Evolutionary conservation across 768 basidiomycete genomes (phyloP).

Genomic region (Hemileccinum impolitum): DNA sequence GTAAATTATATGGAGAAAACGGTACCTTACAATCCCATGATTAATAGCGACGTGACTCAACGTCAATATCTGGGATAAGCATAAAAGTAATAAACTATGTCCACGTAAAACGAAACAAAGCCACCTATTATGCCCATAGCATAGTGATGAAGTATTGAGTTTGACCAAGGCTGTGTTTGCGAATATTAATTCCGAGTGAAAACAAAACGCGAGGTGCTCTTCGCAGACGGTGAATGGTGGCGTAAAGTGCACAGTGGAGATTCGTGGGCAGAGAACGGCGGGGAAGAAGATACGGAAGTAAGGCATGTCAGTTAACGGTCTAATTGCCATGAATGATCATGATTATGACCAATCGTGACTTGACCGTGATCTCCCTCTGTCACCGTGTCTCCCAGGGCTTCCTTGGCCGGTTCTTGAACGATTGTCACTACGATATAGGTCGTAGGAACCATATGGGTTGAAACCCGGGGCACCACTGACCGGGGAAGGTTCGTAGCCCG

Average conservation of each 20-base stretch:
- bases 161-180: not conserved
- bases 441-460: constrained; percentile 27
- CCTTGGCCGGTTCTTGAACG: constrained; percentile 43
- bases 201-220: constrained; percentile 6
- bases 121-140: constrained; percentile 14
- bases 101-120: constrained; percentile 19
- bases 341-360: constrained; percentile 15
- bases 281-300: not conserved
- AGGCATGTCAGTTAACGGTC: not conserved
- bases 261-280: not conserved
- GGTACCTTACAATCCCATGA: constrained; percentile 15
- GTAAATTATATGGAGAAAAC: constrained; percentile 9
- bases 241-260: constrained; percentile 1
- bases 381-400: constrained; percentile 20
- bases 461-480: constrained; percentile 18
- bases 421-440: constrained; percentile 38
- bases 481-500: constrained; percentile 51
- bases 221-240: constrained; percentile 5
- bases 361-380: constrained; percentile 21
- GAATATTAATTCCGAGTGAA: constrained; percentile 4
- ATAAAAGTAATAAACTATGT: constrained; percentile 30
- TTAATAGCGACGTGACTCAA: constrained; percentile 13
- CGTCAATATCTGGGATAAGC: constrained; percentile 16
- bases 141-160: constrained; percentile 3
- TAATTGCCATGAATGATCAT: constrained; percentile 8